Conservation (phyloP, 495 filamentous ascomycete genomes). For the Xylaria castorea region DNA sequence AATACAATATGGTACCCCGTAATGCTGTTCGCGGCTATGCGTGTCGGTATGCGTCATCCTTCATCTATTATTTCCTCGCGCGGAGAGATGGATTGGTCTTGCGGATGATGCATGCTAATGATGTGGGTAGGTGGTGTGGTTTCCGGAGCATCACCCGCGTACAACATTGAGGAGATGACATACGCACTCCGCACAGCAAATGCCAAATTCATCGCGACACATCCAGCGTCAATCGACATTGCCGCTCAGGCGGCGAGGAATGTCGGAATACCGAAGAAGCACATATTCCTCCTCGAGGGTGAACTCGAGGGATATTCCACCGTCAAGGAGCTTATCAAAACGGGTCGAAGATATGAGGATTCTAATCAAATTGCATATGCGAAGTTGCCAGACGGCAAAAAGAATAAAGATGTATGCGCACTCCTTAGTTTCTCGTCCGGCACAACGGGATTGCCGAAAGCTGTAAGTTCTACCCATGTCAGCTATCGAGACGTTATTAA, state of each 20-base stretch:
- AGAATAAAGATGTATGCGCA: constrained; percentile 61
- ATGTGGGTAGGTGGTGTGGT: constrained; percentile 52
- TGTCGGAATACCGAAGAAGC: constrained; percentile 56
- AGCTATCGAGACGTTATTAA: background rate
- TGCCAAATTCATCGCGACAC: constrained; percentile 64
- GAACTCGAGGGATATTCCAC: constrained; percentile 44
- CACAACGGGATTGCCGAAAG: constrained; percentile 59
- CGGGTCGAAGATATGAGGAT: constrained; percentile 43
- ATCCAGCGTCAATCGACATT: constrained; percentile 55
- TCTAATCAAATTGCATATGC: constrained; percentile 49
- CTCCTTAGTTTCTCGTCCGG: constrained; percentile 64
- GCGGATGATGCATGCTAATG: background rate
- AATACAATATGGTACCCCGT: constrained; percentile 70
- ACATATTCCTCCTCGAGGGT: constrained; percentile 64
- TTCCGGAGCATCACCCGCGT: constrained; percentile 64
- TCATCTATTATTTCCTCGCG: background rate
- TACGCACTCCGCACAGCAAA: constrained; percentile 62
- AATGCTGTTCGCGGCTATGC: constrained; percentile 61
- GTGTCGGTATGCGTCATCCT: constrained; percentile 37
- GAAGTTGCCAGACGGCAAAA: constrained; percentile 55
- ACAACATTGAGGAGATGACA: constrained; percentile 68
- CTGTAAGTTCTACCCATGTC: constrained; percentile 40
- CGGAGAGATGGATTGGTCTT: background rate
- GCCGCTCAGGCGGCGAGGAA: constrained; percentile 58
- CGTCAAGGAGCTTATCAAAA: constrained; percentile 56